Evolutionary conservation across 2,329 filamentous ascomycete genomes (phyloP).

Genomic region (Ustilaginoidea virens): DNA sequence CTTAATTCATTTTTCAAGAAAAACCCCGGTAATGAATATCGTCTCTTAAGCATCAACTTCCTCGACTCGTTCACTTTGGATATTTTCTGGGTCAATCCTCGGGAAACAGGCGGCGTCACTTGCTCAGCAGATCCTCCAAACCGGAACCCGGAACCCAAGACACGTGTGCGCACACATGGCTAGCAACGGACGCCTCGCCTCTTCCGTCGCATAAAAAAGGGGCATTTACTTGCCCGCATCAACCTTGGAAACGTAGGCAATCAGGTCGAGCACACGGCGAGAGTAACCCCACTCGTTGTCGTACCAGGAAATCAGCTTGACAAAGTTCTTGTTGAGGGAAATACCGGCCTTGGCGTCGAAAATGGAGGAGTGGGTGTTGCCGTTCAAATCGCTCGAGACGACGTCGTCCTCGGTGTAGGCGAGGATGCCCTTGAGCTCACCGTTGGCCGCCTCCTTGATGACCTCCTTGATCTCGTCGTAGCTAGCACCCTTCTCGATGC

Average conservation of each 20-base stretch:
- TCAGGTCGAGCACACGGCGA: slow-evolving; percentile 78
- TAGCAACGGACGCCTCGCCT: too few species aligned
- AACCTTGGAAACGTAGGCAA: slow-evolving; percentile 65
- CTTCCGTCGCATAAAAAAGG: neutral
- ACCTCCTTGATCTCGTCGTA: slow-evolving; percentile 89
- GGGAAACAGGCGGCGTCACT: too few species aligned
- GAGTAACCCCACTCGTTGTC: slow-evolving; percentile 99
- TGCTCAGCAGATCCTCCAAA: too few species aligned
- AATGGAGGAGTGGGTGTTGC: slow-evolving; percentile 88
- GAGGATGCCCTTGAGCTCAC: slow-evolving; percentile 77
- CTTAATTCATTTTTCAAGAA: too few species aligned
- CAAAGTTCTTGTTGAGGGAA: slow-evolving; percentile 93
- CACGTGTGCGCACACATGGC: neutral
- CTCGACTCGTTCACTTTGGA: too few species aligned
- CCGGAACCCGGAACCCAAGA: too few species aligned
- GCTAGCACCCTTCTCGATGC: slow-evolving; percentile 74
- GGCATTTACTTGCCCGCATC: slow-evolving; percentile 39
- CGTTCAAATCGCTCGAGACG: slow-evolving; percentile 87
- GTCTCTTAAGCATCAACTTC: too few species aligned
- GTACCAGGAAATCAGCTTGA: slow-evolving; percentile 98
- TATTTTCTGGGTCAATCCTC: too few species aligned
- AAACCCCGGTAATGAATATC: too few species aligned
- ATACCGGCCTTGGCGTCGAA: slow-evolving; percentile 99
- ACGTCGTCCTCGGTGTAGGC: slow-evolving; percentile 95
- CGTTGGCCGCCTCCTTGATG: slow-evolving; percentile 77